Evolutionary conservation across 108 stramenopile species (phyloP), one percentile per base, ranked within the genome.

Genomic region (Stephanodiscus minutulus): DNA sequence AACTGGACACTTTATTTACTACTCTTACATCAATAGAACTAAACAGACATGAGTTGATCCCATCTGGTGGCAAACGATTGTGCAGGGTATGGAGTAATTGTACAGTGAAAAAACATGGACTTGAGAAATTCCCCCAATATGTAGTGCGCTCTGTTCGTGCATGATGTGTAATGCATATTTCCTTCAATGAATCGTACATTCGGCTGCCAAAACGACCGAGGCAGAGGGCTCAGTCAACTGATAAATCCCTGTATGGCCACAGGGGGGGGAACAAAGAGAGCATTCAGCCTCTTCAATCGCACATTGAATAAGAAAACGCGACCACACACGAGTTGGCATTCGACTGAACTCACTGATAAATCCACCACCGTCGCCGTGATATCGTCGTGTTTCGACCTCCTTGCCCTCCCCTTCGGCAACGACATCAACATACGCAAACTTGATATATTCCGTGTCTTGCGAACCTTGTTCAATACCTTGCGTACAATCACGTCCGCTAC

Each of bases 301-400:
- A 17, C 15, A 17, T 44, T 11, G 11, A 17, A 44, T 44, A 15
- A 13, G 3, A 44, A 44, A 44, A 0, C 1, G 11, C 8, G 39
- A 39, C 39, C 7, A 7, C 39, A 39, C 1, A 8, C 43, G 13
- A 44, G 43, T 15, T 3, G 18, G 20, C 20, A 33, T 15, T 50
- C 5, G 13, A 31, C 17, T 35, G 17, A 41, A 71, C 72, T 73
- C 47, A 73, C 83, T 5, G 86, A 82, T 18, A 95, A 73, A 60
- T 95, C 94, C 15, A 95, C 86, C 27, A 95, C 94, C 53, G 74
- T 81, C 3, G 86, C 85, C 7, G 94, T 95, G 46, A 95, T 92
- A 80, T 95, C 94, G 72, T 95, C 94, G 73, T 95, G 94, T 67
- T 91, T 95, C 10, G 86, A 85, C 64, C 94, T 86, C 12, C 94